A percentile compares a stretch with the other conserved stretches of the same genome.
Evolutionary conservation across 805 yeast species (phyloP).

Genomic region (Teunomyces lycoperdinae): DNA sequence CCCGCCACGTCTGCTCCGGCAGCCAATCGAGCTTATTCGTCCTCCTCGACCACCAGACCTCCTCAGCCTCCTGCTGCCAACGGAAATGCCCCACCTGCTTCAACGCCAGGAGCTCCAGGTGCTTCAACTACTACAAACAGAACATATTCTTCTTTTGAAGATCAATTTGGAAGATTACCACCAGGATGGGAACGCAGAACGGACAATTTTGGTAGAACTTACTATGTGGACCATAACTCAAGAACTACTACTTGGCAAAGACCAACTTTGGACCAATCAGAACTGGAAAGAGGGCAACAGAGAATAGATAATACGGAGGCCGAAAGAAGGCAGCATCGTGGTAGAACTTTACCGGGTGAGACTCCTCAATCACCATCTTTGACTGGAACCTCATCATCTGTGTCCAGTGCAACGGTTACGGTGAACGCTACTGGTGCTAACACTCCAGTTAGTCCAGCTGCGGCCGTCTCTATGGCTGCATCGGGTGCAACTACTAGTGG

Average conservation of each 20-base stretch:
- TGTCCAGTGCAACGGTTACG: constrained; percentile 24
- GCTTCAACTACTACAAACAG: constrained; percentile 34
- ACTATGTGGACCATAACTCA: constrained; percentile 96
- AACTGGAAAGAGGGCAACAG: constrained; percentile 62
- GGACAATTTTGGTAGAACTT: constrained; percentile 95
- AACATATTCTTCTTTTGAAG: constrained; percentile 92
- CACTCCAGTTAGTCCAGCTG: constrained; percentile 60
- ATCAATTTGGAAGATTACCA: constrained; percentile 93
- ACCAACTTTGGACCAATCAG: constrained; percentile 81
- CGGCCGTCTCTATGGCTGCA: constrained; percentile 67
- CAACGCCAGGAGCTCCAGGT: constrained; percentile 10
- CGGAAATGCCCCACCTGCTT: constrained; percentile 9
- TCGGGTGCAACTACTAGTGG: constrained; percentile 93
- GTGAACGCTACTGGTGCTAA: constrained; percentile 43
- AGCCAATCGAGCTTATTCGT: constrained; percentile 18
- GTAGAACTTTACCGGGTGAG: constrained; percentile 81
- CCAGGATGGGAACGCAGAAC: constrained; percentile 99
- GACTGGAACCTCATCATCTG: constrained; percentile 38
- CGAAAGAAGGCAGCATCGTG: constrained; percentile 87
- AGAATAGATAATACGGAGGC: constrained; percentile 72
- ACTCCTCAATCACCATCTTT: constrained; percentile 31
- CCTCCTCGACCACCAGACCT: constrained; percentile 9
- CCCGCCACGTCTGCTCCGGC: constrained; percentile 15
- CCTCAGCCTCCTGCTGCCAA: constrained; percentile 13
- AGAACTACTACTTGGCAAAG: constrained; percentile 99